Conservation (phyloP, 495 filamentous ascomycete genomes). For the Penicillium fimorum region DNA sequence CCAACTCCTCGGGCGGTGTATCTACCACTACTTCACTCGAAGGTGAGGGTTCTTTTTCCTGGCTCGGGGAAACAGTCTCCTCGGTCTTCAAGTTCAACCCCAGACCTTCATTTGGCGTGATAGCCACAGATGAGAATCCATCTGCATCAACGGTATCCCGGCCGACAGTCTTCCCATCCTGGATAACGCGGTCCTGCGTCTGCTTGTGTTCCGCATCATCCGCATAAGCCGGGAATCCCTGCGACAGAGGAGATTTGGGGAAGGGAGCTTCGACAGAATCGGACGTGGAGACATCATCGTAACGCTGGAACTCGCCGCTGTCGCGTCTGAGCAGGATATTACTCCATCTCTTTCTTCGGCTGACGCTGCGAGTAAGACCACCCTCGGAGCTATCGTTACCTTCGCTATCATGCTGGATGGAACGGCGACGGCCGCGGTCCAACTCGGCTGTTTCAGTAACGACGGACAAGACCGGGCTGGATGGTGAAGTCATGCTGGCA, state of each 20-base stretch:
- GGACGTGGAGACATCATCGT: constrained; percentile 17
- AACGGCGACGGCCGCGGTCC: constrained; percentile 36
- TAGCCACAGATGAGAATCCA: constrained; percentile 23
- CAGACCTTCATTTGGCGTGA: constrained; percentile 19
- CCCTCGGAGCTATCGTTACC: constrained; percentile 16
- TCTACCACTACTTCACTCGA: neutral
- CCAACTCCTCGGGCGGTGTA: neutral
- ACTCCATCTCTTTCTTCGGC: constrained; percentile 47
- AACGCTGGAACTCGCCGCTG: constrained; percentile 35
- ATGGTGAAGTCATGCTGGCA: constrained; percentile 25
- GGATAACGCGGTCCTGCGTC: neutral
- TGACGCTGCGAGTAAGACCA: constrained; percentile 38
- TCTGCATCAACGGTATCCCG: constrained; percentile 14
- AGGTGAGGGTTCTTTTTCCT: neutral
- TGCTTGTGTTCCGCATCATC: constrained; percentile 4
- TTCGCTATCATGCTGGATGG: constrained; percentile 34
- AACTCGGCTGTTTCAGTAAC: constrained; percentile 32
- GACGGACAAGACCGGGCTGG: constrained; percentile 28
- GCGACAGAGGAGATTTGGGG: constrained; percentile 41
- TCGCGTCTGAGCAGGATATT: constrained; percentile 44
- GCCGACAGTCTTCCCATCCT: constrained; percentile 2
- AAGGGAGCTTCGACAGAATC: constrained; percentile 23
- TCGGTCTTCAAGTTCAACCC: neutral
- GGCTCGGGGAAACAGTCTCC: neutral
- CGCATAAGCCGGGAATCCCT: constrained; percentile 27